phyloP scores from a whole-genome alignment of 2,329 filamentous ascomycete genomes.

The Penicillium glabrum region DNA sequence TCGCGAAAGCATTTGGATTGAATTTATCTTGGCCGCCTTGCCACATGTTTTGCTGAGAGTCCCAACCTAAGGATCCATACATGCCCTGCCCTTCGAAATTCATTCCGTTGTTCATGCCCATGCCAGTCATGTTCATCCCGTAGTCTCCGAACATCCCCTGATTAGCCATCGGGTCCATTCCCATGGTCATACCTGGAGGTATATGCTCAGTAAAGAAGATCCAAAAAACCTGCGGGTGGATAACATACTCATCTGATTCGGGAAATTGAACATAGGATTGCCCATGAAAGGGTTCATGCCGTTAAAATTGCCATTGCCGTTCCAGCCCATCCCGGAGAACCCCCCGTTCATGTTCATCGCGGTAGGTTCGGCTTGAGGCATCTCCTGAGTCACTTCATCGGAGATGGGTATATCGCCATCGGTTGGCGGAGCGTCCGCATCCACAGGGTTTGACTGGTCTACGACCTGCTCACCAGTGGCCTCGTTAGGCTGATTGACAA shows the following conservation, averaged over 20 bases:
- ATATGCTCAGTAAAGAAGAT: slow-evolving; percentile 23
- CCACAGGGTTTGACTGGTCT: slow-evolving; percentile 7
- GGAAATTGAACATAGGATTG: slow-evolving; percentile 58
- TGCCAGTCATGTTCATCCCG: slow-evolving; percentile 81
- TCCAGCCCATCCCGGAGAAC: slow-evolving; percentile 62
- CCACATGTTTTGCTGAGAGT: slow-evolving; percentile 71
- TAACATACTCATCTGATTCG: slow-evolving; percentile 84
- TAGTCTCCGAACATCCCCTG: slow-evolving; percentile 52
- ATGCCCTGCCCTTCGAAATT: slow-evolving; percentile 57
- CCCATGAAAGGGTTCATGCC: slow-evolving; percentile 68
- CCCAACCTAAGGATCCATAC: slow-evolving; percentile 70
- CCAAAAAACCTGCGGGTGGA: not conserved
- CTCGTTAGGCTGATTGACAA: slow-evolving; percentile 1
- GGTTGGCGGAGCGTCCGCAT: slow-evolving; percentile 9
- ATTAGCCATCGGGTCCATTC: slow-evolving; percentile 66
- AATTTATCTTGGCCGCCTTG: slow-evolving; percentile 86
- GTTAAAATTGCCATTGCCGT: slow-evolving; percentile 64
- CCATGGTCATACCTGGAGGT: slow-evolving; percentile 71
- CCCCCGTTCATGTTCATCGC: slow-evolving; percentile 47
- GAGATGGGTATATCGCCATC: slow-evolving; percentile 11
- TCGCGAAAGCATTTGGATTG: slow-evolving; percentile 74
- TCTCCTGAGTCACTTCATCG: slow-evolving; percentile 2
- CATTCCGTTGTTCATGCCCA: slow-evolving; percentile 79
- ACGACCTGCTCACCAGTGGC: slow-evolving; percentile 7
- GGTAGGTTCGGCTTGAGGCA: slow-evolving; percentile 4